Evolutionary conservation across 2,329 filamentous ascomycete species (phyloP), one percentile per base, ranked within the genome.

Genomic region (Cladosporium sp.): DNA sequence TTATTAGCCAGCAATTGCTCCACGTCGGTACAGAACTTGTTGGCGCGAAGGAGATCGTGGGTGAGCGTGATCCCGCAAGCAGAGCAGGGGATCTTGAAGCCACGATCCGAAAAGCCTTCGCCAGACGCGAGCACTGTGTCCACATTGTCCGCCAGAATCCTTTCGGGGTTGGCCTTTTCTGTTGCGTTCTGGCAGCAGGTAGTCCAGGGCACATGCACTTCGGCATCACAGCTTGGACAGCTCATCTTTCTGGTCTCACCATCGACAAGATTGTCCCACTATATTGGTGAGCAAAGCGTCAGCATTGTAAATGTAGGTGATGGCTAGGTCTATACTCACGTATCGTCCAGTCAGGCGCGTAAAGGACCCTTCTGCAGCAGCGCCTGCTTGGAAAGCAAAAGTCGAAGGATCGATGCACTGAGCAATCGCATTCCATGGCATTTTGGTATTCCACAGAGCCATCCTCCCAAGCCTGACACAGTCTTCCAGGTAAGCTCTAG

Each of bases 401-500:
- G 77, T 80, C 23, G 81, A 76, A 10, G 80, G 76, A 70, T 90
- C 82, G 67, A 92, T 90, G 36, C 81, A 84, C 1, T 77, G 70
- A 64, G 87, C 82, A 53, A 91, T 78, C 0, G 82, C 74, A 16
- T 81, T 72, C 90, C 89, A 93, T 0, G 91, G 91, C 68, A 94
- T 82, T 0, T 86, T 85, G 0, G 83, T 81, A 1, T 80, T 78
- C 88, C 90, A 93, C 4, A 84, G 70, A 2, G 85, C 75, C 30
- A 84, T 79, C 64, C 81, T 80, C 0, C 85, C 86, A 30, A 81
- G 77, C 8, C 89, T 83, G 64, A 92, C 79, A 71, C 87, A 88
- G 73, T 94, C 91, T 71, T 93, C 90, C 4, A 92, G 83, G 73
- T 88, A 93, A n/a, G 80, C 81, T 48, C 89, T 82, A 0, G 91